A percentile compares a stretch with the other conserved stretches of the same genome.
These are phyloP conservation scores for Pseudogymnoascus sp. DNA, from an alignment of 2,329 filamentous ascomycete genomes.

Conservation along the genomic window DNA sequence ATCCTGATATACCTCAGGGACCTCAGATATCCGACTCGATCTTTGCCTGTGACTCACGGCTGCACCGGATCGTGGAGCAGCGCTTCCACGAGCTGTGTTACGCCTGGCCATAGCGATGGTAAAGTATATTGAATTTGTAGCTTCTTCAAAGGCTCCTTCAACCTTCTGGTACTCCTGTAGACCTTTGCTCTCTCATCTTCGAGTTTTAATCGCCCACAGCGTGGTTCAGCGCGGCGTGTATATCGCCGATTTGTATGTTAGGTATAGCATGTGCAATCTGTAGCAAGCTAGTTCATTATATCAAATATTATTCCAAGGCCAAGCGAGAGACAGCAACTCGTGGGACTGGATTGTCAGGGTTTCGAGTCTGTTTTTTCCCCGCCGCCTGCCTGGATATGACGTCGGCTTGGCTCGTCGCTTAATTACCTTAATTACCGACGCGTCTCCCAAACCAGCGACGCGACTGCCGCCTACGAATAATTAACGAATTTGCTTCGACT, in stretches of 20 bases:
- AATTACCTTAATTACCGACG: not conserved
- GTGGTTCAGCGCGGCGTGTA: not conserved
- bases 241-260: not conserved
- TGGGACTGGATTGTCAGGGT: not conserved
- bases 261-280: not conserved
- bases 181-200: not conserved
- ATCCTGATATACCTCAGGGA: constrained; percentile 39
- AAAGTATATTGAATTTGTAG: not conserved
- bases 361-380: not conserved
- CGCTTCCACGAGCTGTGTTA: not conserved
- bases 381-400: constrained; percentile 4
- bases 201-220: not conserved
- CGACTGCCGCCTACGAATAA: not conserved
- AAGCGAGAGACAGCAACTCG: not conserved
- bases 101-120: not conserved
- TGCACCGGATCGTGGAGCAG: not conserved
- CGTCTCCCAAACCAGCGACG: constrained; percentile 9
- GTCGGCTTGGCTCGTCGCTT: not conserved
- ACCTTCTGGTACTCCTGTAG: not conserved
- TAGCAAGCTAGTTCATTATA: not conserved
- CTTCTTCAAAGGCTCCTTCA: not conserved
- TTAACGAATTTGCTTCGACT: not conserved
- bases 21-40: constrained; percentile 6
- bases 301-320: not conserved
- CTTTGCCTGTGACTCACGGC: not conserved